Evolutionary conservation across 768 basidiomycete species (phyloP).

Genomic region (Tylopilus balloui): DNA sequence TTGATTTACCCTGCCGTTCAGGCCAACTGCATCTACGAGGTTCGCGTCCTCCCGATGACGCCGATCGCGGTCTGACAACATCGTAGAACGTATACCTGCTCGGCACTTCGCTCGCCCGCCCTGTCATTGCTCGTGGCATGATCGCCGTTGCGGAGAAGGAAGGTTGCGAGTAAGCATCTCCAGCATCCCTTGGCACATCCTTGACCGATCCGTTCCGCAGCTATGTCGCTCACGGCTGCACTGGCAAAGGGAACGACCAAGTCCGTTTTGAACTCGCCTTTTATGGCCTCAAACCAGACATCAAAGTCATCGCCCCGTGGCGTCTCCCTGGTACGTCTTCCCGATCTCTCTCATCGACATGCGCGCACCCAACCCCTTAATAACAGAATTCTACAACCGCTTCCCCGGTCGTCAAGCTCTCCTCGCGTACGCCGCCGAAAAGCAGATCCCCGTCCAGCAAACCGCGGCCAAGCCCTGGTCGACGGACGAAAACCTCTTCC

Average conservation of each 20-base stretch:
- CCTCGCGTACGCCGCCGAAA: constrained; percentile 82
- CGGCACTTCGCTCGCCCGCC: constrained; percentile 95
- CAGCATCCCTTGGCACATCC: background rate
- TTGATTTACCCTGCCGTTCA: constrained; percentile 98
- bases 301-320: constrained; percentile 99
- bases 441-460: constrained; percentile 89
- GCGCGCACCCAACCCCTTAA: background rate
- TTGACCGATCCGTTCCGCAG: constrained; percentile 35
- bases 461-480: constrained; percentile 98
- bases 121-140: constrained; percentile 99
- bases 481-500: constrained; percentile 99
- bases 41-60: constrained; percentile 24
- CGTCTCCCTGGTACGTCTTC: constrained; percentile 70
- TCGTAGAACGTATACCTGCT: constrained; percentile 91
- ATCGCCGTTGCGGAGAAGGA: constrained; percentile 87
- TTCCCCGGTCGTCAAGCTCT: constrained; percentile 95
- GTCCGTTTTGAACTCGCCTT: constrained; percentile 99
- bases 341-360: background rate
- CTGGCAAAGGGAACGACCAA: constrained; percentile 99
- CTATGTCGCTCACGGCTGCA: constrained; percentile 97
- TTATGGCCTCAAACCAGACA: constrained; percentile 96
- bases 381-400: constrained; percentile 88
- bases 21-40: constrained; percentile 98
- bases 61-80: background rate
- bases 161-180: constrained; percentile 81